These are phyloP conservation scores for Fusarium euwallaceae DNA, from an alignment of 2,329 filamentous ascomycete genomes.

Conservation along the genomic window DNA sequence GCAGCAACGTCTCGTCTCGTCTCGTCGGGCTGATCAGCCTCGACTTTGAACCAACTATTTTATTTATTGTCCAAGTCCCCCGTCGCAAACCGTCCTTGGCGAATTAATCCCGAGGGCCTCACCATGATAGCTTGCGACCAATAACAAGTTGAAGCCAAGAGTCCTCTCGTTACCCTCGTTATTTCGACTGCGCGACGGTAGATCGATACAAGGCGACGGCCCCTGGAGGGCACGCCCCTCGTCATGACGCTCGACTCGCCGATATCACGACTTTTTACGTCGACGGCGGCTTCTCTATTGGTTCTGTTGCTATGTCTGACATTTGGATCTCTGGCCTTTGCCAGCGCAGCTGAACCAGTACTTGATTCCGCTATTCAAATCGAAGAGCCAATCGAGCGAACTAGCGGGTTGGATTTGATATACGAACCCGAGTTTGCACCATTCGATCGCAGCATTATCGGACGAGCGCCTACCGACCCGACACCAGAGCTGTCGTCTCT, in stretches of 20 bases:
- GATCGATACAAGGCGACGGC: constrained; percentile 42
- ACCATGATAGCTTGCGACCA: constrained; percentile 33
- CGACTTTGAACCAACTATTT: constrained; percentile 21
- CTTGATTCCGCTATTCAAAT: constrained; percentile 23
- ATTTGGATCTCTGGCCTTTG: constrained; percentile 70
- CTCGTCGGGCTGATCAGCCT: constrained; percentile 27
- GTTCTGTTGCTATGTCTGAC: constrained; percentile 68
- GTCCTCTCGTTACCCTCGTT: constrained; percentile 13
- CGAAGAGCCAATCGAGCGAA: constrained; percentile 28
- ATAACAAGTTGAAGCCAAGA: constrained; percentile 35
- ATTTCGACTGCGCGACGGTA: constrained; percentile 26
- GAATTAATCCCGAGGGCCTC: constrained; percentile 6
- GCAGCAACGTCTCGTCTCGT: constrained; percentile 33
- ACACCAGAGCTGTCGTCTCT: constrained; percentile 63
- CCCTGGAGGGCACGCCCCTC: constrained; percentile 58
- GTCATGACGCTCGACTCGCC: constrained; percentile 74
- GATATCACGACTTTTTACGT: constrained; percentile 79
- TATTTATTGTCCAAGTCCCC: constrained; percentile 9
- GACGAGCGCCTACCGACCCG: constrained; percentile 59
- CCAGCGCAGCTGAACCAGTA: constrained; percentile 69
- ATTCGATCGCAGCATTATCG: constrained; percentile 73
- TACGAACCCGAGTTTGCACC: constrained; percentile 74
- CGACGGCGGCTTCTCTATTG: constrained; percentile 71
- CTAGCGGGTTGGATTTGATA: constrained; percentile 40
- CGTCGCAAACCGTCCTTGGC: neutral